Base-by-base conservation (phyloP, 169 alveolate genomes). In the Babesia gibsoni region DNA sequence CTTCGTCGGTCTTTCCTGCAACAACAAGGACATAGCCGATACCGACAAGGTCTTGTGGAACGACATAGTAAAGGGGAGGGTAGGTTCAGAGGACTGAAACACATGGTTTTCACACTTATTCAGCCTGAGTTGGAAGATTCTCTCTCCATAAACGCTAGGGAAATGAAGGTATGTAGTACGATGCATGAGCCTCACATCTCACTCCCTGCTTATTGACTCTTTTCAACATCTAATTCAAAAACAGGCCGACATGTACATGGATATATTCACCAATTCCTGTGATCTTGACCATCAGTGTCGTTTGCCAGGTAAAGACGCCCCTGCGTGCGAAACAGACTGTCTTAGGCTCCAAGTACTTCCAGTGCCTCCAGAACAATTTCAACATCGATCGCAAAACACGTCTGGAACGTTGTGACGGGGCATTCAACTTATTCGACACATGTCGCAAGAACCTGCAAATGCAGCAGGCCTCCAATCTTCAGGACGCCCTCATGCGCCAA, bases 61-160 rank as follows among this genome's bases (percentile, higher is more conserved):
- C 36, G 93, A 88, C 36, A 83, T 88, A 16, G 89, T 80, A 4
- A 83, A 88, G 64, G 93, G 93, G 5, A 59, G 70, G 86, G 86
- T 77, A 43, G 33, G 67, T 43, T 3, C 8, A 3, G 35, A 52
- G 12, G 3, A 8, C 16, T 14, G 35, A 35, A 25, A 43, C 22
- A 22, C 63, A 25, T 46, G 32, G 4, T n/a, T 16, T 63, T 20
- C 8, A 66, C 14, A 58, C 16, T 8, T 33, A 3, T 66, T 41
- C 67, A 90, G 87, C 95, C 95, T 5, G 91, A 83, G 35, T 33
- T 90, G 29, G 95, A 90, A 61, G 94, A 90, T 33, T 48, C 73
- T 1, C 81, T 90, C 23, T 73, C 89, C 16, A 53, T 89, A 30
- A 91, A 90, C 61, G 95, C 95, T 33, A 79, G 92, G 32, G 95